phyloP scores from a whole-genome alignment of 2,329 filamentous ascomycete genomes.

The Arthrocladium fulminans region DNA sequence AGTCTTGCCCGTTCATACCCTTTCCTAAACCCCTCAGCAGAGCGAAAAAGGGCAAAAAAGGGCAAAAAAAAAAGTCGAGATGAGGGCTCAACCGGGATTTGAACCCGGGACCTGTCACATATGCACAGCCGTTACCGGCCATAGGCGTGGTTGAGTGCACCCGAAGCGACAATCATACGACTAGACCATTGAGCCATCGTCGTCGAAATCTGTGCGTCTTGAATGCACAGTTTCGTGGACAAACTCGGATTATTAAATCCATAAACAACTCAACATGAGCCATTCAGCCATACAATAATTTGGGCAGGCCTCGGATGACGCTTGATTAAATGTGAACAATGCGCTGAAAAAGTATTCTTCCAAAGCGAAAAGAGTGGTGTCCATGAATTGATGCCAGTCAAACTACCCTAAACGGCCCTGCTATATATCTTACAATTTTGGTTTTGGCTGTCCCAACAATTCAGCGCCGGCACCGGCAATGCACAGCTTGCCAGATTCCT shows the following conservation, averaged over 20 bases:
- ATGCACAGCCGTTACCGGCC: slow-evolving; percentile 1
- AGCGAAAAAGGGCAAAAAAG: background rate
- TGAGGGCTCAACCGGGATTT: slow-evolving; percentile 27
- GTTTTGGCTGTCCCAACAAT: slow-evolving; percentile 47
- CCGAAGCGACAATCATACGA: slow-evolving; percentile 35
- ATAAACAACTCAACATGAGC: background rate
- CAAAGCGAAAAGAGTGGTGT: too few species aligned
- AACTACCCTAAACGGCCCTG: background rate
- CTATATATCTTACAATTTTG: slow-evolving; percentile 37
- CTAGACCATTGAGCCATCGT: slow-evolving; percentile 28
- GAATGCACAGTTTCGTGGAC: slow-evolving; percentile 9
- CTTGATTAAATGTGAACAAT: too few species aligned
- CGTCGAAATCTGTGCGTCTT: slow-evolving; percentile 11
- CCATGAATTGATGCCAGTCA: background rate
- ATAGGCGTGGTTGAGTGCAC: slow-evolving; percentile 12
- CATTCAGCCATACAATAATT: background rate
- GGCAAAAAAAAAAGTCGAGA: background rate
- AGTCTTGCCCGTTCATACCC: too few species aligned
- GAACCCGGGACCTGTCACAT: slow-evolving; percentile 33
- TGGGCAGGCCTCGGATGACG: too few species aligned
- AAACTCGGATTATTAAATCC: slow-evolving; percentile 3
- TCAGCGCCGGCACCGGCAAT: slow-evolving; percentile 76
- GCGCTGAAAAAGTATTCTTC: too few species aligned
- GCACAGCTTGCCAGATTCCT: slow-evolving; percentile 84
- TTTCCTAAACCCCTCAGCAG: background rate